Evolutionary conservation across 2,329 filamentous ascomycete genomes (phyloP).

Genomic region (Dothiorella sarmentorum): DNA sequence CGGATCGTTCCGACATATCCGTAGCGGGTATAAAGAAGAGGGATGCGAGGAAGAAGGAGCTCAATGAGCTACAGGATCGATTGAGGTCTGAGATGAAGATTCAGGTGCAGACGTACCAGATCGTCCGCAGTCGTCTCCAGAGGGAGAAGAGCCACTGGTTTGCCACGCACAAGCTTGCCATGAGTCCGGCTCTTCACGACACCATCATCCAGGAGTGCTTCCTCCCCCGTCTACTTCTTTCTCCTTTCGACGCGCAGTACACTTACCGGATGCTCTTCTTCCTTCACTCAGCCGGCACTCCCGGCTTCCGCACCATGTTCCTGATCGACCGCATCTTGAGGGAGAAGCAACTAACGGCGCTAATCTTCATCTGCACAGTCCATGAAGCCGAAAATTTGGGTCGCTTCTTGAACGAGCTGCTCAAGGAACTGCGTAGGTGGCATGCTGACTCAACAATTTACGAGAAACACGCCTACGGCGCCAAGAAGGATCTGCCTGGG

Average conservation of each 20-base stretch:
- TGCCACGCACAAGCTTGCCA: conserved; percentile 53
- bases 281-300: conserved; percentile 77
- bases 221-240: conserved; percentile 80
- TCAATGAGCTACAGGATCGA: conserved; percentile 65
- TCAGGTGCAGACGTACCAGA: conserved; percentile 64
- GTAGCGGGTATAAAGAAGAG: conserved; percentile 63
- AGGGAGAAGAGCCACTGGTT: conserved; percentile 82
- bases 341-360: conserved; percentile 71
- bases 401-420: conserved; percentile 77
- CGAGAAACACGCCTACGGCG: conserved; percentile 75
- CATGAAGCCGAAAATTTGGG: conserved; percentile 92
- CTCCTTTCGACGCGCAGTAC: conserved; percentile 83
- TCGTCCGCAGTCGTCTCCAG: conserved; percentile 56
- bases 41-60: conserved; percentile 65
- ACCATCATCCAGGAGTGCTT: conserved; percentile 85
- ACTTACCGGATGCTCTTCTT: conserved; percentile 82
- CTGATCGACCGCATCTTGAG: conserved; percentile 82
- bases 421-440: conserved; percentile 80
- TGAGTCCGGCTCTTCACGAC: conserved; percentile 66
- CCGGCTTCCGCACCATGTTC: conserved; percentile 81
- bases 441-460: conserved; percentile 73
- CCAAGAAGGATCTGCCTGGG: conserved; percentile 64
- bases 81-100: conserved; percentile 70
- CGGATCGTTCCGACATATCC: conserved; percentile 70
- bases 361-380: conserved; percentile 87